Conservation (phyloP, 108 stramenopile species). For the Seminavis robusta region DNA sequence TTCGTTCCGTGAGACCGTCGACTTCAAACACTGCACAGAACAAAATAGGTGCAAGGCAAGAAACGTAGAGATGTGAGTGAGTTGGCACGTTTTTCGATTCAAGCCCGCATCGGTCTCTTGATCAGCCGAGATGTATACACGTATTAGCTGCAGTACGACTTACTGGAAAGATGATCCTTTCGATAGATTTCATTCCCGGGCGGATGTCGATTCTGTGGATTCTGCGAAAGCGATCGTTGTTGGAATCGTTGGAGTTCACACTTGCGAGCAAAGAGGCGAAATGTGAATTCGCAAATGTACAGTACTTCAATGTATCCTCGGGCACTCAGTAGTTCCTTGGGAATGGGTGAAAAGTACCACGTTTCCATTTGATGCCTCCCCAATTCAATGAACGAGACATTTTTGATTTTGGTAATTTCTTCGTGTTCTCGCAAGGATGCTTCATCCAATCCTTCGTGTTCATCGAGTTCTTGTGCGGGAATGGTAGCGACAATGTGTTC, state of each 20-base stretch:
- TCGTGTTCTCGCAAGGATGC: conserved; percentile 94
- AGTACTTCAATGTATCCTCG: conserved; percentile 83
- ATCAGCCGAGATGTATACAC: background rate
- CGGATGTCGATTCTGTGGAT: conserved; percentile 77
- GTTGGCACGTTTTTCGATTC: too few relatives aligned
- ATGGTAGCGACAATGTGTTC: conserved; percentile 74
- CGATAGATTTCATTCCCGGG: conserved; percentile 87
- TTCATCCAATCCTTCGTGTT: conserved; percentile 98
- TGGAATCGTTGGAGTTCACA: conserved; percentile 89
- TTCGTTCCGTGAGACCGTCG: conserved; percentile 92
- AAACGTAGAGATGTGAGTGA: too few relatives aligned
- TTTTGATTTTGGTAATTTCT: conserved; percentile 98
- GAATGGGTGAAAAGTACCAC: conserved; percentile 98
- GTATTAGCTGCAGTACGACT: too few relatives aligned
- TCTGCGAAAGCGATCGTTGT: conserved; percentile 39
- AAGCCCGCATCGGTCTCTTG: too few relatives aligned
- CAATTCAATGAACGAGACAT: conserved; percentile 89
- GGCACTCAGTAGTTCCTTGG: conserved; percentile 89
- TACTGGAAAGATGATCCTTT: conserved; percentile 39
- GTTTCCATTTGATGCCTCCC: conserved; percentile 92
- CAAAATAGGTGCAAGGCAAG: background rate
- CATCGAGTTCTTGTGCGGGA: conserved; percentile 88
- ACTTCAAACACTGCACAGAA: conserved; percentile 85
- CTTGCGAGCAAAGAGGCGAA: conserved; percentile 90
- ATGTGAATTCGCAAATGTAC: conserved; percentile 96